Evolutionary conservation across 257 asterid genomes (phyloP).

Genomic region (Forsythia viridissima): DNA sequence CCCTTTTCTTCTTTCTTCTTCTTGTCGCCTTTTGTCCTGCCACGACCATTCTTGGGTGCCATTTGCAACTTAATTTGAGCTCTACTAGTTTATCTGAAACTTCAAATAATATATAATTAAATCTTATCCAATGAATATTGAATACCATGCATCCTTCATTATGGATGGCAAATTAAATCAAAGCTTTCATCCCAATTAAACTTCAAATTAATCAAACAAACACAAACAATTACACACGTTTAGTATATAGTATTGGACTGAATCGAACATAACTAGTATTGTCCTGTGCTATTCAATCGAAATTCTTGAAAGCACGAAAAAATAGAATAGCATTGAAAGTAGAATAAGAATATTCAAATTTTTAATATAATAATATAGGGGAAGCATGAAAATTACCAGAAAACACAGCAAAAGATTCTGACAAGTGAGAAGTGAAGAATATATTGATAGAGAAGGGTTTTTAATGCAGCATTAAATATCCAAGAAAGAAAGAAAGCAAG

Average conservation of each 20-base stretch:
- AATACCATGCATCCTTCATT: too few species aligned
- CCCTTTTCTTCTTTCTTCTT: conserved; percentile 97
- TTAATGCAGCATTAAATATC: conserved; percentile 57
- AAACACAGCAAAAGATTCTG: conserved; percentile 12
- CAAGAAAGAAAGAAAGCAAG: conserved; percentile 11
- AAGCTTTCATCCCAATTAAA: too few species aligned
- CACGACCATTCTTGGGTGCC: conserved; percentile 95
- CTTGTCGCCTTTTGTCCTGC: conserved; percentile 88
- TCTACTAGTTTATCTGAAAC: conserved; percentile 19
- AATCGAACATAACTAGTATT: too few species aligned
- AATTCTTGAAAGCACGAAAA: neutral
- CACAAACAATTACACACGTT: neutral
- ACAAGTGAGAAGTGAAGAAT: neutral
- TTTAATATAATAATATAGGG: too few species aligned
- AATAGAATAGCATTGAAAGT: neutral
- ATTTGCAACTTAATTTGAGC: conserved; percentile 34
- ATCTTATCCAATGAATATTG: neutral
- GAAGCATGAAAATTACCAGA: neutral
- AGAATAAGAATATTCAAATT: too few species aligned
- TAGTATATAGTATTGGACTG: too few species aligned
- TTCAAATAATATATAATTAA: neutral
- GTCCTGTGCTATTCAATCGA: neutral
- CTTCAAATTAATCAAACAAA: too few species aligned
- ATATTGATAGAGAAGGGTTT: conserved; percentile 24
- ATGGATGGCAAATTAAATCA: too few species aligned